Percentiles rank a stretch among this genome's conserved stretches.
phyloP scores from a whole-genome alignment of 306 rosid genomes.

The Castanea mollissima region DNA sequence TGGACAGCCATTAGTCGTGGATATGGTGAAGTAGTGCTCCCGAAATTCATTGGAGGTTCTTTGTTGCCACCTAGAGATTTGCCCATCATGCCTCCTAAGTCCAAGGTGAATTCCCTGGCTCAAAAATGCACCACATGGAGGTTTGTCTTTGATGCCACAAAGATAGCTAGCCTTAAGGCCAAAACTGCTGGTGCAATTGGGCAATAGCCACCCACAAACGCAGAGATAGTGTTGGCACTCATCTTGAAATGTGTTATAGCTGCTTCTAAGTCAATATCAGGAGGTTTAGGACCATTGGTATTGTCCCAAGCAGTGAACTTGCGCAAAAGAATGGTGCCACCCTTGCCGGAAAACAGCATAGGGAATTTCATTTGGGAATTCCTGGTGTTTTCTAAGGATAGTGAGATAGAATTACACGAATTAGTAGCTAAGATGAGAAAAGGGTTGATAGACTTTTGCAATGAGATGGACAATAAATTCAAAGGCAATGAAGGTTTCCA shows the following conservation, averaged over 20 bases:
- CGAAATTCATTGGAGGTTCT: slow-evolving; percentile 3
- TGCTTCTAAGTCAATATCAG: not conserved
- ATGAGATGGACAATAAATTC: not conserved
- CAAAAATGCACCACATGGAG: not conserved
- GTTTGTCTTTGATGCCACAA: slow-evolving; percentile 16
- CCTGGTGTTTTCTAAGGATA: not conserved
- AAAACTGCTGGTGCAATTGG: not conserved
- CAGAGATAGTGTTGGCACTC: slow-evolving; percentile 1
- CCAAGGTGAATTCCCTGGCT: not conserved
- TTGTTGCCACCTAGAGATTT: slow-evolving; percentile 1
- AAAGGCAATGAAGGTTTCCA: slow-evolving; percentile 7
- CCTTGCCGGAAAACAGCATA: not conserved
- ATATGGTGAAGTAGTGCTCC: not conserved
- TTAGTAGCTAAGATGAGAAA: not conserved
- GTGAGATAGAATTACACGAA: not conserved
- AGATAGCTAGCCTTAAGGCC: not conserved
- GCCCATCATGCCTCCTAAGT: not conserved
- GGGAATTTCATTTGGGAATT: not conserved
- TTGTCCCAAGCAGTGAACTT: not conserved
- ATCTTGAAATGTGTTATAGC: not conserved
- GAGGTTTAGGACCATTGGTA: not conserved
- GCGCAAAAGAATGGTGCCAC: not conserved
- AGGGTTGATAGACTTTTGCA: not conserved
- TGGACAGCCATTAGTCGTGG: slow-evolving; percentile 24
- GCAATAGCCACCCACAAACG: not conserved